Conservation (phyloP, 352 stramenopile genomes). For the Globisporangium perplexum region DNA sequence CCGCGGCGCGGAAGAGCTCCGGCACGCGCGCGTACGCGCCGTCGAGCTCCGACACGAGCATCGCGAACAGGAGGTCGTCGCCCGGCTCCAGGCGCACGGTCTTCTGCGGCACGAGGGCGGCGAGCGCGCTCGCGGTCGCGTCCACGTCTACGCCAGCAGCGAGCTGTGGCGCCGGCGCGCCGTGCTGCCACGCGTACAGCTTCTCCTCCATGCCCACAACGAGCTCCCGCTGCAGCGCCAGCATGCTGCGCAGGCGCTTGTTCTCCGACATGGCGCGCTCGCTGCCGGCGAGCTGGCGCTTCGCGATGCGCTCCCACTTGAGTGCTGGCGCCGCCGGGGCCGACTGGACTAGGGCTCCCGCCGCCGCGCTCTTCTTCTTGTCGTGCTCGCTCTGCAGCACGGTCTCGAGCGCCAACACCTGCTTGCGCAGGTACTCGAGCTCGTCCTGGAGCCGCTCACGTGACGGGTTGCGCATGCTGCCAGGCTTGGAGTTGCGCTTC, state of each 20-base stretch:
- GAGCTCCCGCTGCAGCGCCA: conserved; percentile 6
- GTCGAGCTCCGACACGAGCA: conserved; percentile 11
- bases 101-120: neutral
- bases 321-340: neutral
- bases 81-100: conserved; percentile 5
- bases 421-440: conserved; percentile 15
- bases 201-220: conserved; percentile 7
- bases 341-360: neutral
- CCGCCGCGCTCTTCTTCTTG: conserved; percentile 1
- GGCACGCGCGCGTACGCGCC: conserved; percentile 1
- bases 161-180: neutral
- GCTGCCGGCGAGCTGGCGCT: conserved; percentile 3
- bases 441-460: conserved; percentile 21
- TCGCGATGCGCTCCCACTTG: conserved; percentile 11
- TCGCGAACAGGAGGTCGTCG: conserved; percentile 10
- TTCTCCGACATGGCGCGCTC: conserved; percentile 4
- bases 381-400: conserved; percentile 11
- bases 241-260: conserved; percentile 9
- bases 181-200: conserved; percentile 9
- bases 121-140: too few relatives aligned
- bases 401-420: conserved; percentile 16
- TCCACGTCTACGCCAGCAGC: neutral
- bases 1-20: neutral
- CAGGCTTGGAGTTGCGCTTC: conserved; percentile 3
- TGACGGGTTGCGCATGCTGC: conserved; percentile 10